phyloP scores from a whole-genome alignment of 2,329 filamentous ascomycete species.

The Penicillium rolfsii region DNA sequence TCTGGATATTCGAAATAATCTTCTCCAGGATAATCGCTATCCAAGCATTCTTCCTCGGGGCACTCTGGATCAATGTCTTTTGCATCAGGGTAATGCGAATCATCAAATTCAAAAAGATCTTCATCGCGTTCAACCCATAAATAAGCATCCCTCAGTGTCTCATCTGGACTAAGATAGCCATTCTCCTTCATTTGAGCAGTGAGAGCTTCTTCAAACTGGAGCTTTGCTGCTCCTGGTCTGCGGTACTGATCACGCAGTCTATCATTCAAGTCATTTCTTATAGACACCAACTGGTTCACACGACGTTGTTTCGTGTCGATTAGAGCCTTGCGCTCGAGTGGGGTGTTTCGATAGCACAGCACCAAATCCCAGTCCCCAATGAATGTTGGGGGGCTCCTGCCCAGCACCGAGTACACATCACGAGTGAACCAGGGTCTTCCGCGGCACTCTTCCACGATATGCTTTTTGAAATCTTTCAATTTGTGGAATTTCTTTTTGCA shows the following conservation, averaged over 20 bases:
- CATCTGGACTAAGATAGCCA: background rate
- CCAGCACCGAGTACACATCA: background rate
- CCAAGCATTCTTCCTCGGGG: background rate
- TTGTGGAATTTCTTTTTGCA: background rate
- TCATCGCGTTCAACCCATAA: background rate
- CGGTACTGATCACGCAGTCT: background rate
- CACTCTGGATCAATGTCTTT: background rate
- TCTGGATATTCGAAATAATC: background rate
- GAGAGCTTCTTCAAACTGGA: background rate
- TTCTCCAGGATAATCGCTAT: background rate
- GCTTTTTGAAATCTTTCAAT: background rate
- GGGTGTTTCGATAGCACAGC: background rate
- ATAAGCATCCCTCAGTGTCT: background rate
- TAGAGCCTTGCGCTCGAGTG: background rate
- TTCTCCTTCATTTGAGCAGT: slow-evolving; percentile 1
- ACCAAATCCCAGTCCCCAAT: background rate
- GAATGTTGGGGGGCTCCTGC: too few species aligned
- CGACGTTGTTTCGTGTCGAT: slow-evolving; percentile 2
- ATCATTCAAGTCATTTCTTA: background rate
- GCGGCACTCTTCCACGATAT: background rate
- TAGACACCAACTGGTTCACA: background rate
- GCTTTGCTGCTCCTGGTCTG: background rate
- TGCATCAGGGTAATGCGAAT: too few species aligned
- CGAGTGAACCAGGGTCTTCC: background rate
- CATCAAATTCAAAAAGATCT: background rate